Evolutionary conservation across 2,329 filamentous ascomycete species (phyloP).

Genomic region (Apiospora koreana): DNA sequence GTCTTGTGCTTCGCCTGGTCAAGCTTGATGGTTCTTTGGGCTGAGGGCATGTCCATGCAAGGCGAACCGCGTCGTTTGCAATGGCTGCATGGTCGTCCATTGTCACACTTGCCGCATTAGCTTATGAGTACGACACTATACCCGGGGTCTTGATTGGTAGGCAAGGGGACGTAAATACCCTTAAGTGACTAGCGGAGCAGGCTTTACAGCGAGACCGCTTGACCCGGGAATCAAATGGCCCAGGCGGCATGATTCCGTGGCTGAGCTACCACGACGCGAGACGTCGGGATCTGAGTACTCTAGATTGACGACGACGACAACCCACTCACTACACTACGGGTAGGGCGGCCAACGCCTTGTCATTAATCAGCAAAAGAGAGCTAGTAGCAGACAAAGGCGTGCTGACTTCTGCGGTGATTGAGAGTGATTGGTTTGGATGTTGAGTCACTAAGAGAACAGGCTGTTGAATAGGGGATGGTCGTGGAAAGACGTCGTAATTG

Average conservation of each 20-base stretch:
- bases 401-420: neutral
- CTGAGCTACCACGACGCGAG: neutral
- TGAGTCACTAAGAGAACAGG: neutral
- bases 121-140: neutral
- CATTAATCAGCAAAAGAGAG: too few relatives aligned
- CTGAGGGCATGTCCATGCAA: constrained; percentile 3
- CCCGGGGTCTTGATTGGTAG: neutral
- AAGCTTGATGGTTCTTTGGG: neutral
- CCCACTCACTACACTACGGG: neutral
- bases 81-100: constrained; percentile 9
- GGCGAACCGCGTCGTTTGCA: constrained; percentile 11
- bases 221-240: constrained; percentile 14
- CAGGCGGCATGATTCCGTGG: constrained; percentile 9
- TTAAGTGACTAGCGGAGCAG: constrained; percentile 14
- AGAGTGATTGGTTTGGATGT: neutral
- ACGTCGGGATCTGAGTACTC: neutral
- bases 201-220: constrained; percentile 14
- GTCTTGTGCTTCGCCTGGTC: constrained; percentile 14
- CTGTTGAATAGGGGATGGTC: neutral
- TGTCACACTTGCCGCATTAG: neutral
- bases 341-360: neutral
- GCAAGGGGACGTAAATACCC: neutral
- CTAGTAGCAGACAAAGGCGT: neutral
- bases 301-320: neutral
- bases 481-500: neutral